Evolutionary conservation across 1,284 basidiomycete genomes (phyloP), one percentile per base, ranked within the genome.

Genomic region (Earliella scabrosa): DNA sequence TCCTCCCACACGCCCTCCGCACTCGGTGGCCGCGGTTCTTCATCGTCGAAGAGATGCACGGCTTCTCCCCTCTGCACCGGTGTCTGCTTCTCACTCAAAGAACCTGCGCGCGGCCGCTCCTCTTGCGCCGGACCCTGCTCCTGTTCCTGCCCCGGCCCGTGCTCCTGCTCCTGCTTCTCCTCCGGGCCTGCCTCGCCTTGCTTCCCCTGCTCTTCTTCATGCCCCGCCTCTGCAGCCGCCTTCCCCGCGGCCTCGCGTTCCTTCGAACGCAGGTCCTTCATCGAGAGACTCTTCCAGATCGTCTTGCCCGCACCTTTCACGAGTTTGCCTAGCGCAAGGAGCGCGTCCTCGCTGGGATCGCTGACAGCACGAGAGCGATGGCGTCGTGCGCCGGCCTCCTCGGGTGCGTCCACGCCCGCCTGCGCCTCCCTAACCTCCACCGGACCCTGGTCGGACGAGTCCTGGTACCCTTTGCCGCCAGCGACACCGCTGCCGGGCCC

Each of bases 261-360:
- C 46, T 52, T 58, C 26, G 32, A 5, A 13, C 61, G 58, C 34
- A 63, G 49, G n/a, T 64, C 56, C 39, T 63, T 64, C 55, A 59
- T 55, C 26, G 68, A 68, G 45, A 68, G 53, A 35, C 65, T 63
- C 50, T 65, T 59, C 63, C 65, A 69, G 10, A 71, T 54, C 21
- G 56, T 54, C 58, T 63, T 63, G 20, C 65, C 64, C 16, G 67
- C 68, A 36, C 66, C 68, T 59, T 68, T 68, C 13, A 71, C 51
- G 32, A 69, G 56, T 58, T 59, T 56, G 14, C 70, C 70, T 3
- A 71, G 59, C 43, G 65, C 63, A 4, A 63, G 21, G 3, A 68
- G 49, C 44, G 67, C 65, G 44, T 71, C 68, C 52, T 69, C 66
- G 35, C 59, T 63, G 3, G 67, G 64, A 26, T 68, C 67, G 43